Percentiles rank a stretch among this genome's conserved stretches.
Evolutionary conservation across 2,329 filamentous ascomycete species (phyloP).

Genomic region (Phyllosticta ampelicida): DNA sequence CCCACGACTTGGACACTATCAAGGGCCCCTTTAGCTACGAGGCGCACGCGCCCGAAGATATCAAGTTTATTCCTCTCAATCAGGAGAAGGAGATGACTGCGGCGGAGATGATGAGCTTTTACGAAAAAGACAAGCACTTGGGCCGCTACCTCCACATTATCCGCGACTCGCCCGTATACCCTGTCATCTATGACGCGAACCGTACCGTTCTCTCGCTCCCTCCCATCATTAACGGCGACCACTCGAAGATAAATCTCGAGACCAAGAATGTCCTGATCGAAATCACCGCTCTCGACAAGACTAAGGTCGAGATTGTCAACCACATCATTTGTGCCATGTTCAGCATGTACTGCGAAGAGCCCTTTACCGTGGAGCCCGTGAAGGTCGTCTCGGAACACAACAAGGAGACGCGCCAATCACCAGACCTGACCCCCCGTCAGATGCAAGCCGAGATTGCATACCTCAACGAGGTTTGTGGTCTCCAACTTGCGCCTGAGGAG

Average conservation of each 20-base stretch:
- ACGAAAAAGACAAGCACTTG: slow-evolving; percentile 85
- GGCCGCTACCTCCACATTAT: slow-evolving; percentile 90
- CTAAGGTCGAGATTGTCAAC: slow-evolving; percentile 90
- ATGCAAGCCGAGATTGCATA: slow-evolving; percentile 83
- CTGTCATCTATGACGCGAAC: slow-evolving; percentile 88
- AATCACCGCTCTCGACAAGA: slow-evolving; percentile 89
- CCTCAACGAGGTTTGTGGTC: slow-evolving; percentile 84
- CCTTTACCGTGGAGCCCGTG: slow-evolving; percentile 88
- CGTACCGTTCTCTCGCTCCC: slow-evolving; percentile 82
- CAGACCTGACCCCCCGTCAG: slow-evolving; percentile 64
- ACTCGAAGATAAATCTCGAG: slow-evolving; percentile 87
- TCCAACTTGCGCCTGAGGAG: slow-evolving; percentile 60
- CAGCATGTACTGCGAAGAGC: slow-evolving; percentile 72
- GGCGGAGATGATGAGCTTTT: slow-evolving; percentile 85
- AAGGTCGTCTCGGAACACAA: slow-evolving; percentile 91
- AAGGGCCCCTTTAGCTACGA: slow-evolving; percentile 96
- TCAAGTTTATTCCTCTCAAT: slow-evolving; percentile 84
- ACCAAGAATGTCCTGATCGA: slow-evolving; percentile 96
- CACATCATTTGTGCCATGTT: slow-evolving; percentile 98
- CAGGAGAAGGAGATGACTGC: slow-evolving; percentile 81
- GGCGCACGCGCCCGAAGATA: slow-evolving; percentile 79
- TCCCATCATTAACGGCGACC: slow-evolving; percentile 94
- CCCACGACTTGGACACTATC: slow-evolving; percentile 88
- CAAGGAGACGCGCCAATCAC: slow-evolving; percentile 66
- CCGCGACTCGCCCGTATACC: slow-evolving; percentile 84